phyloP scores from a whole-genome alignment of 2,329 filamentous ascomycete genomes.

The Pseudogymnoascus sp. region DNA sequence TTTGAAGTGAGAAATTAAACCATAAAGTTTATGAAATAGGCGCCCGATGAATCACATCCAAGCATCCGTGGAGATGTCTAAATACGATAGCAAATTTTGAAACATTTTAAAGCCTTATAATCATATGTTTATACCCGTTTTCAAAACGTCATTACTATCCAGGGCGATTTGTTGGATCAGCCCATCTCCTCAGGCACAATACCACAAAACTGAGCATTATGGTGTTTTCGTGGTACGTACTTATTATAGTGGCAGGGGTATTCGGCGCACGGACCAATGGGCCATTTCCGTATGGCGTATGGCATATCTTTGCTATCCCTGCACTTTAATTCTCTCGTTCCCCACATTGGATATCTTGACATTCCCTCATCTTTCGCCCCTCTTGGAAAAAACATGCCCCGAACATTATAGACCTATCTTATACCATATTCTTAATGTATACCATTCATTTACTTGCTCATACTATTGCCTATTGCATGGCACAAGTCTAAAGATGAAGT shows the following conservation, averaged over 20 bases:
- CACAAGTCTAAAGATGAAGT: slow-evolving; percentile 44
- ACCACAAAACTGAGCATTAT: neutral
- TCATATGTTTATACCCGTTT: neutral
- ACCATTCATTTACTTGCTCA: neutral
- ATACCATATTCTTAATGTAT: slow-evolving; percentile 3
- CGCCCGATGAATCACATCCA: no score
- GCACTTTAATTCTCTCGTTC: slow-evolving; percentile 4
- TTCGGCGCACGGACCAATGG: neutral
- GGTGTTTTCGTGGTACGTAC: neutral
- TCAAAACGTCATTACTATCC: neutral
- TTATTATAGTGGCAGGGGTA: neutral
- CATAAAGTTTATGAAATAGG: neutral
- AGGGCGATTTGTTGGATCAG: neutral
- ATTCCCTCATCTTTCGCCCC: neutral
- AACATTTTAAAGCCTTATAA: neutral
- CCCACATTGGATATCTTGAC: slow-evolving; percentile 2
- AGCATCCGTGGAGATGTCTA: neutral
- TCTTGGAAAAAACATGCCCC: neutral
- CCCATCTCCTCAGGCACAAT: neutral
- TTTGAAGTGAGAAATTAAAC: neutral
- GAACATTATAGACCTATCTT: neutral
- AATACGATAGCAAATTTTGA: neutral
- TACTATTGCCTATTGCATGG: neutral
- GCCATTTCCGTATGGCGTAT: neutral
- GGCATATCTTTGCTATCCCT: neutral